Base-by-base conservation (phyloP, 2,329 filamentous ascomycete genomes). In the Periconia sp. region DNA sequence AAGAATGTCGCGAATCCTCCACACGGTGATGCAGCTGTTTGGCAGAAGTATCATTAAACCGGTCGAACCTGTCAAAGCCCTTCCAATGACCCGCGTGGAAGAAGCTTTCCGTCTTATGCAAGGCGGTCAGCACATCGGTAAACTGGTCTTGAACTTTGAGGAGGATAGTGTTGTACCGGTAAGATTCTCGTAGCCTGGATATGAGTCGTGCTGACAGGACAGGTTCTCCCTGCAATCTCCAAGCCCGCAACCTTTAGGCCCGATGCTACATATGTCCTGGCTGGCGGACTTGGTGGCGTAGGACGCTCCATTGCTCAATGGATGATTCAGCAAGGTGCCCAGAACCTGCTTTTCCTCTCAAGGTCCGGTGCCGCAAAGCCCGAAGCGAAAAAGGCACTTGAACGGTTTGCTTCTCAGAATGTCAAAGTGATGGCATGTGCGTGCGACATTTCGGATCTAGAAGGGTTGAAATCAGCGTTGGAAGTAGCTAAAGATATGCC, bases 61-160 rank as follows among this genome's bases (percentile, higher is more conserved):
- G 13, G 21, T 8, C 33, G 19, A 15, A 10, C 10, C 9, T 25
- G 4, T n/a, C 16, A 10, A 11, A 17, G 13, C 13, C 10, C 4
- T 9, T 33, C 15, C 16, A 11, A 15, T 18, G 24, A 32, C 19
- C 18, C 28, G 8, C 6, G 30, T 28, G 10, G 40, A 32, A 16
- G 16, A 23, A 5, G 47, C 47, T 3, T 51, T 48, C 31, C 29
- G 47, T 5, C n/a, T 32, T n/a, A 24, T 53, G 26, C 47, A 53
- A 35, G 28, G 25, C n/a, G 40, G 50, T 9, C 44, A 33, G 15
- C 18, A 44, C 22, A 34, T 40, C 6, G 41, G 41, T 4, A 29
- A 36, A 24, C 8, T 42, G 13, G 30, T 42, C 5, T 16, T 42
- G 12, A 28, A n/a, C 11, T 9, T 18, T 9, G 5, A 22, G 4